phyloP scores from a whole-genome alignment of 2,329 filamentous ascomycete genomes.

The Parastagonospora nodorum region DNA sequence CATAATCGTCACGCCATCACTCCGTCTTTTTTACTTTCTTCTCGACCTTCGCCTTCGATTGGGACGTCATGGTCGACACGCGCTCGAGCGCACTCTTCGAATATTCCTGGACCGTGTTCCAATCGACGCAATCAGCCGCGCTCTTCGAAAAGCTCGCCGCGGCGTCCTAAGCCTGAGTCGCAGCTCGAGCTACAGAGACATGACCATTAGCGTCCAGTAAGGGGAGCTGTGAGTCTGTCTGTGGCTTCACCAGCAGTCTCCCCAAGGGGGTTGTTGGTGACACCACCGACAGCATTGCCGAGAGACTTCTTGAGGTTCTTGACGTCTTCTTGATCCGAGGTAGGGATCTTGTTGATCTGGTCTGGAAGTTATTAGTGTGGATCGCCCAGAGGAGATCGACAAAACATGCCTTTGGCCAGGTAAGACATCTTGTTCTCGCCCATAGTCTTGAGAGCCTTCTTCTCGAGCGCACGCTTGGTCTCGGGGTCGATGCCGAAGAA shows the following conservation, averaged over 20 bases:
- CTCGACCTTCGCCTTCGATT: constrained; percentile 9
- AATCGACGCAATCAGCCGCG: constrained; percentile 11
- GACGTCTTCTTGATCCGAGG: constrained; percentile 45
- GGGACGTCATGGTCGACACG: constrained; percentile 23
- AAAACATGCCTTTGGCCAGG: constrained; percentile 42
- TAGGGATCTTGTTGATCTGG: constrained; percentile 46
- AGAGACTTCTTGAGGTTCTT: constrained; percentile 45
- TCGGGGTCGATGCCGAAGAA: constrained; percentile 55
- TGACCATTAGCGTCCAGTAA: constrained; percentile 45
- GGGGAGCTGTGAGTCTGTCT: constrained; percentile 40
- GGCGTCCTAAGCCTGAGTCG: constrained; percentile 27
- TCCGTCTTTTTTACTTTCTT: constrained; percentile 10
- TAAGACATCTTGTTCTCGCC: constrained; percentile 57
- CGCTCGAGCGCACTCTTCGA: constrained; percentile 20
- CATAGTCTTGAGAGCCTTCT: constrained; percentile 56
- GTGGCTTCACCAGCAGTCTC: constrained; percentile 44
- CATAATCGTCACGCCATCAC: constrained; percentile 7
- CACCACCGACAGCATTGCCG: constrained; percentile 42
- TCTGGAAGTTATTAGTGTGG: constrained; percentile 31
- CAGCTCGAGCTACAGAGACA: constrained; percentile 26
- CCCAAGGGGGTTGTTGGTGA: constrained; percentile 43
- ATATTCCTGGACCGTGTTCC: constrained; percentile 16
- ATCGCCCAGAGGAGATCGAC: background rate
- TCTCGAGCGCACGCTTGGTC: constrained; percentile 53
- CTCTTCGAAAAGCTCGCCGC: constrained; percentile 25